phyloP scores from a whole-genome alignment of 2,329 filamentous ascomycete species.

The Neofusicoccum ribis region DNA sequence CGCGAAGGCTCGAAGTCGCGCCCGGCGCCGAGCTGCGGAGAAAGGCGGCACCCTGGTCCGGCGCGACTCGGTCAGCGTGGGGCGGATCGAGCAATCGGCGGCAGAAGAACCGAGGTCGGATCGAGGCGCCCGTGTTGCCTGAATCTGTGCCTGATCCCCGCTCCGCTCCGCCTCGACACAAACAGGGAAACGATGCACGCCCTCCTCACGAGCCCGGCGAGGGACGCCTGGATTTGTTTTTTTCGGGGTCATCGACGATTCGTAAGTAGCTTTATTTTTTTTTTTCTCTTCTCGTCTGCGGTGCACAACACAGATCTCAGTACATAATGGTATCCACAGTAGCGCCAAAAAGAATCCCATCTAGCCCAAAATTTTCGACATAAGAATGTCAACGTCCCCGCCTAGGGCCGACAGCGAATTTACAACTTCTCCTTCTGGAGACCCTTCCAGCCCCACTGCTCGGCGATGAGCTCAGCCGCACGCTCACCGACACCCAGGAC shows the following conservation, averaged over 20 bases:
- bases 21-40: slow-evolving; percentile 1
- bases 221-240: slow-evolving; percentile 1
- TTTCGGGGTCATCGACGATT: neutral
- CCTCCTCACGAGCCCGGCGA: neutral
- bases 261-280: neutral
- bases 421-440: slow-evolving; percentile 57
- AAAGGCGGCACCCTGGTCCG: too few species aligned
- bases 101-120: slow-evolving; percentile 6
- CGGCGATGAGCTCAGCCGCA: slow-evolving; percentile 78
- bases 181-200: neutral
- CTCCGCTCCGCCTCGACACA: neutral
- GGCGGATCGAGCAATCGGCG: neutral
- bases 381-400: neutral
- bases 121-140: neutral
- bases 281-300: slow-evolving; percentile 2
- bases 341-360: slow-evolving; percentile 4
- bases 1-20: neutral
- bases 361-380: slow-evolving; percentile 8
- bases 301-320: neutral
- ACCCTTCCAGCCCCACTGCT: slow-evolving; percentile 67
- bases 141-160: neutral
- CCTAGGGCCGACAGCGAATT: neutral
- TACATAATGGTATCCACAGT: slow-evolving; percentile 13
- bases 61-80: neutral
- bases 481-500: slow-evolving; percentile 82